Conservation (phyloP, 1,139 yeast genomes). For the Ashbya aceris region DNA sequence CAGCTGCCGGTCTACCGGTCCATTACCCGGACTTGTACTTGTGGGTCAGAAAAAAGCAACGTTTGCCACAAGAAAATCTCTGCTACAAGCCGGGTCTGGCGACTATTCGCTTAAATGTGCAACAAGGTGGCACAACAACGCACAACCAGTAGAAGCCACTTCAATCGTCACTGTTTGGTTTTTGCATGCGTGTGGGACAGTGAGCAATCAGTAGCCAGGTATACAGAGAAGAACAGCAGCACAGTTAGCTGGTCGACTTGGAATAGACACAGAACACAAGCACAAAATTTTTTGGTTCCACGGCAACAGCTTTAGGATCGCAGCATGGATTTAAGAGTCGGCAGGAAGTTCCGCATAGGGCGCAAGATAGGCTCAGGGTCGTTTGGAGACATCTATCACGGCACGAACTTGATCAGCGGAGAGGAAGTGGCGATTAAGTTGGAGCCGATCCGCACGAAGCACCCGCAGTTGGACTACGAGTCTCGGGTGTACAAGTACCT, state of each 20-base stretch:
- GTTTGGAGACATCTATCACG: constrained; percentile 91
- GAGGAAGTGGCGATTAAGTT: constrained; percentile 96
- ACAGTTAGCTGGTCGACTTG: not conserved
- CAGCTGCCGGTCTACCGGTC: no score
- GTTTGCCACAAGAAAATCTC: constrained; percentile 1
- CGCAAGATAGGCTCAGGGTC: constrained; percentile 97
- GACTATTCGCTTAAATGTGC: not conserved
- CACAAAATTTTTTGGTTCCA: constrained; percentile 3
- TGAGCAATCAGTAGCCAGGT: not conserved
- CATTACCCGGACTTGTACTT: not conserved
- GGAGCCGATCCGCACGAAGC: constrained; percentile 83
- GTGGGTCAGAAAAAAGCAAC: not conserved
- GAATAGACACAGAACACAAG: not conserved
- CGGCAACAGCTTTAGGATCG: not conserved
- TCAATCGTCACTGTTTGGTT: not conserved
- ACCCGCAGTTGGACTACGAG: constrained; percentile 95
- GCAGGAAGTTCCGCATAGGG: constrained; percentile 90
- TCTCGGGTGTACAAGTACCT: constrained; percentile 90
- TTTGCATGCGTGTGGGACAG: not conserved
- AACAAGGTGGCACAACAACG: not conserved
- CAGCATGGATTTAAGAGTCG: constrained; percentile 70
- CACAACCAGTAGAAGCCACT: not conserved
- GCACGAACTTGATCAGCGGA: constrained; percentile 88
- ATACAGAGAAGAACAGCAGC: not conserved
- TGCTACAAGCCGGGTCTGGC: not conserved